phyloP scores from a whole-genome alignment of 768 basidiomycete genomes.

The Pleurotus citrinopileatus region DNA sequence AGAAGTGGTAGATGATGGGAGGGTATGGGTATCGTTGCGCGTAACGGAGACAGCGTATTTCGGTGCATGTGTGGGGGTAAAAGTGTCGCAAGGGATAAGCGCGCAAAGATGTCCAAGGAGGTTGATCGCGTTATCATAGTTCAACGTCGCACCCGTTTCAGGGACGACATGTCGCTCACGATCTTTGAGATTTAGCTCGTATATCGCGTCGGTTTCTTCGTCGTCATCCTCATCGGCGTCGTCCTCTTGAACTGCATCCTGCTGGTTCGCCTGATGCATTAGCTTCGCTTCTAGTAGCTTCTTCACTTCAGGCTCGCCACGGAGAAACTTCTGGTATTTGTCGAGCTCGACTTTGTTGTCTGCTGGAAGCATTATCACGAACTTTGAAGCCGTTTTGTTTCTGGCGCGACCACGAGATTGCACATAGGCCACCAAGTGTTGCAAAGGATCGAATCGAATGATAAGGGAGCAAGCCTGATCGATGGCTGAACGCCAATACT shows the following conservation, averaged over 20 bases:
- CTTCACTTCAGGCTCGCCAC: conserved; percentile 64
- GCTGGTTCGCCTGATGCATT: conserved; percentile 31
- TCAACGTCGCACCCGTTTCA: conserved; percentile 73
- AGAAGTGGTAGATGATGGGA: background rate
- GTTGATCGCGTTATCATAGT: conserved; percentile 71
- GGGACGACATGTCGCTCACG: conserved; percentile 76
- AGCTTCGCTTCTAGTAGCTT: conserved; percentile 53
- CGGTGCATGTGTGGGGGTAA: conserved; percentile 59
- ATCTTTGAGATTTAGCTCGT: conserved; percentile 54
- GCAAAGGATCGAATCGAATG: conserved; percentile 78
- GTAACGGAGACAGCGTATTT: conserved; percentile 33
- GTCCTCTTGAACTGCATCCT: conserved; percentile 31
- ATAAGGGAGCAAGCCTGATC: conserved; percentile 84
- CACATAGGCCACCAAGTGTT: conserved; percentile 84
- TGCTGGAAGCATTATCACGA: conserved; percentile 77
- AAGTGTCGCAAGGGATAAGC: conserved; percentile 69
- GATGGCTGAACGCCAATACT: background rate
- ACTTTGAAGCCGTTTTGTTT: conserved; percentile 67
- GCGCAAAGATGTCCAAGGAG: conserved; percentile 77
- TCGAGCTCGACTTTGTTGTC: conserved; percentile 51
- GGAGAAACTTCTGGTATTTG: conserved; percentile 55
- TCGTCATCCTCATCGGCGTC: conserved; percentile 44
- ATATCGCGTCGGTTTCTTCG: conserved; percentile 31
- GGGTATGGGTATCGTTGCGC: background rate
- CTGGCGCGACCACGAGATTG: conserved; percentile 88